Percentiles rank a stretch among this genome's conserved stretches.
These are phyloP conservation scores for Cenchrus americanus DNA, from an alignment of 176 grass and related monocot species.

Conservation along the genomic window DNA sequence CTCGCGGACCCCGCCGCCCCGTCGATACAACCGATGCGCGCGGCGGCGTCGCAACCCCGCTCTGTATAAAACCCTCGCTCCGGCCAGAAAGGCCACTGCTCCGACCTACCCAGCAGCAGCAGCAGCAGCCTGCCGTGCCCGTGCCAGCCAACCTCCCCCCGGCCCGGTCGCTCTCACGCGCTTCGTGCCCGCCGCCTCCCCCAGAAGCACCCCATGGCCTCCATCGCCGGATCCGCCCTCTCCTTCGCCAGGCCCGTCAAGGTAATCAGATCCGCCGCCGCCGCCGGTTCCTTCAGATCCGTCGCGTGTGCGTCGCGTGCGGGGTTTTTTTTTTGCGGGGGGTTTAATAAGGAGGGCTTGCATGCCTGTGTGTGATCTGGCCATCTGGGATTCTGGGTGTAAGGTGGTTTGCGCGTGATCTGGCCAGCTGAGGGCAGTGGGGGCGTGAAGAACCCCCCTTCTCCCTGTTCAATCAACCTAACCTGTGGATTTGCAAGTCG, in stretches of 20 bases:
- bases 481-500: neutral
- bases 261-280: conserved; percentile 47
- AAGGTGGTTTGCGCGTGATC: neutral
- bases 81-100: neutral
- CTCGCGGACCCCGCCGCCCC: conserved; percentile 42
- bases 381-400: neutral
- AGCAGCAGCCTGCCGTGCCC: too few relatives aligned
- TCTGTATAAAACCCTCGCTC: conserved; percentile 1
- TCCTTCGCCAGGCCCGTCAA: conserved; percentile 55
- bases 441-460: neutral
- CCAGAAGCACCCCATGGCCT: conserved; percentile 28
- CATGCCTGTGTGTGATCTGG: neutral
- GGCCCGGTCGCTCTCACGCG: conserved; percentile 31
- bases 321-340: too few relatives aligned
- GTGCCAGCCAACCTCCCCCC: neutral
- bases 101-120: neutral
- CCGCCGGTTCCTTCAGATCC: conserved; percentile 12
- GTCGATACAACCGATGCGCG: conserved; percentile 45
- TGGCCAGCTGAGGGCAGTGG: too few relatives aligned
- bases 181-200: conserved; percentile 56
- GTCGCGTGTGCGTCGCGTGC: too few relatives aligned
- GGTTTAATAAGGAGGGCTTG: neutral
- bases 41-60: neutral
- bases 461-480: neutral
- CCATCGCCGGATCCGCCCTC: conserved; percentile 52